These are phyloP conservation scores for Spergularia marina DNA, from an alignment of 148 eudicot genomes.

Conservation along the genomic window DNA sequence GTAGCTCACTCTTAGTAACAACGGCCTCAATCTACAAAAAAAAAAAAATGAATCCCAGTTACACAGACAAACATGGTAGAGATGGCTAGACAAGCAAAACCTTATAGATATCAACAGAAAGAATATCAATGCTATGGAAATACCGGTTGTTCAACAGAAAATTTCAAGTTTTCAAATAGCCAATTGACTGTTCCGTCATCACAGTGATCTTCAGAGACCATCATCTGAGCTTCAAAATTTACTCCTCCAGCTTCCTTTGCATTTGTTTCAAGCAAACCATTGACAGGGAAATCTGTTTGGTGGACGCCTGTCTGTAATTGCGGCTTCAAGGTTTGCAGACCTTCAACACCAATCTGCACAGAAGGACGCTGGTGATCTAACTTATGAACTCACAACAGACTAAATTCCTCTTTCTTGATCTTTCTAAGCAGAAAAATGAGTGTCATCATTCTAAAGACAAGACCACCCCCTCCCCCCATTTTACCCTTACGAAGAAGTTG, in stretches of 20 bases:
- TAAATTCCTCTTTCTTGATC: neutral
- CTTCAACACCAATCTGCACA: slow-evolving; percentile 78
- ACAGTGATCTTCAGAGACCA: slow-evolving; percentile 48
- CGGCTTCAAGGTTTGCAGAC: slow-evolving; percentile 82
- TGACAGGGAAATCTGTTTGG: slow-evolving; percentile 35
- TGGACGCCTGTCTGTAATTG: slow-evolving; percentile 36
- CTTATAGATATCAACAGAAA: neutral
- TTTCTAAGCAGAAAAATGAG: no score
- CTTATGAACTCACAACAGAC: neutral
- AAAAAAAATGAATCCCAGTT: slow-evolving; percentile 11
- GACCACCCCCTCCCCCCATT: no score
- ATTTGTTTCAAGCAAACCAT: slow-evolving; percentile 32
- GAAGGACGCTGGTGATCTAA: neutral
- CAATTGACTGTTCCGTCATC: slow-evolving; percentile 46
- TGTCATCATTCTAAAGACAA: no score
- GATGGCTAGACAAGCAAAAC: neutral
- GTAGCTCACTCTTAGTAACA: slow-evolving; percentile 86
- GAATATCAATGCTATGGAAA: neutral
- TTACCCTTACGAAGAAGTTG: no score
- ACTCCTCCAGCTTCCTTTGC: slow-evolving; percentile 57
- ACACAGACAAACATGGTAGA: neutral
- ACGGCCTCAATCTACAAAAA: slow-evolving; percentile 78
- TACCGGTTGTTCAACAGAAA: slow-evolving; percentile 88
- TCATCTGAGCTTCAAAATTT: slow-evolving; percentile 65
- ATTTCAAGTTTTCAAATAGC: slow-evolving; percentile 70